phyloP scores from a whole-genome alignment of 1,284 basidiomycete species.

The Xerocomus alliaceus region DNA sequence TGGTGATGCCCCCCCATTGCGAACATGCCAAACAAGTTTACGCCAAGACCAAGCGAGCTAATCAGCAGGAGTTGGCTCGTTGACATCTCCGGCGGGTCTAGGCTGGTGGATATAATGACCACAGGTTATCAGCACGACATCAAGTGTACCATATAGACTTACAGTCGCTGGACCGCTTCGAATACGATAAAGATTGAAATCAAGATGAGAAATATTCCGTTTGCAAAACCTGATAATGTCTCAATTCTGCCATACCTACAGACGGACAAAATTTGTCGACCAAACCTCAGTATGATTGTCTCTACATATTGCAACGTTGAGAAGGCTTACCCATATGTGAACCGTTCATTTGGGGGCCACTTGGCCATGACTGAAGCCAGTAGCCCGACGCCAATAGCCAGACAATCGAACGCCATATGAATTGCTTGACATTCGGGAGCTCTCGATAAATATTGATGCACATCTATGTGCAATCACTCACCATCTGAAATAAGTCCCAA shows the following conservation, averaged over 20 bases:
- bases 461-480: constrained; percentile 46
- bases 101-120: constrained; percentile 48
- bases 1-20: constrained; percentile 97
- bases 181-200: constrained; percentile 99
- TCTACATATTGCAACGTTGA: not conserved
- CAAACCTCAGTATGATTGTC: not conserved
- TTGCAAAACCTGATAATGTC: constrained; percentile 97
- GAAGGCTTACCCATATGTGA: constrained; percentile 86
- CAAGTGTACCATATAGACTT: constrained; percentile 48
- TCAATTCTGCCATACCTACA: constrained; percentile 95
- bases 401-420: constrained; percentile 99
- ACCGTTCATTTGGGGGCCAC: constrained; percentile 93
- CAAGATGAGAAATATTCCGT: constrained; percentile 94
- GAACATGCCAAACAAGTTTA: constrained; percentile 99
- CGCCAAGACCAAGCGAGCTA: constrained; percentile 85
- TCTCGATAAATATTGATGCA: constrained; percentile 1
- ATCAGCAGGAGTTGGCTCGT: constrained; percentile 92
- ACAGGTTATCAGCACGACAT: constrained; percentile 6
- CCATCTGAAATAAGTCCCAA: constrained; percentile 97
- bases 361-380: constrained; percentile 98
- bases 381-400: constrained; percentile 95
- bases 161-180: constrained; percentile 95
- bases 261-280: constrained; percentile 5
- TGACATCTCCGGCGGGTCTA: constrained; percentile 98
- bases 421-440: constrained; percentile 70